Evolutionary conservation across 2,329 filamentous ascomycete genomes (phyloP).

Genomic region (Fusarium clavum): DNA sequence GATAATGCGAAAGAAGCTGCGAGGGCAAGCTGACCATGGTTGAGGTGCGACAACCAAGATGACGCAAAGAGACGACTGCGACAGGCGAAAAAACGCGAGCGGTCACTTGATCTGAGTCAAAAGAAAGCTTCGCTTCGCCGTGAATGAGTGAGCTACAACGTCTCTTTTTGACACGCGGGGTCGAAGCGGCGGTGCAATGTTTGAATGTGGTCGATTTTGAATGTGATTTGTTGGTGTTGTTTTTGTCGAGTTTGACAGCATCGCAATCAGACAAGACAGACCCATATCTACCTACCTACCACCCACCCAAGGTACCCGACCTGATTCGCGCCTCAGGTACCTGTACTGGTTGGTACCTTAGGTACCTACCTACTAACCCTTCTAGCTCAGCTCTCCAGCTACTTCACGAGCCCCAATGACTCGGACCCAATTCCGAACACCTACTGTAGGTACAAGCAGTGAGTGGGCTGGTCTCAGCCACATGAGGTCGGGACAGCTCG

Average conservation of each 20-base stretch:
- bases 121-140: not conserved
- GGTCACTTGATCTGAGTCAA: conserved; percentile 10
- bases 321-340: conserved; percentile 36
- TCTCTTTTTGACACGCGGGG: conserved; percentile 31
- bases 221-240: conserved; percentile 37
- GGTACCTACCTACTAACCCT: not conserved
- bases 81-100: conserved; percentile 48
- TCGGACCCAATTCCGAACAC: conserved; percentile 10
- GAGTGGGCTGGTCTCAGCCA: conserved; percentile 27
- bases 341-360: not conserved
- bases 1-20: conserved; percentile 47
- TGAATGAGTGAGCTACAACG: conserved; percentile 16
- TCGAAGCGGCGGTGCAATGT: conserved; percentile 25
- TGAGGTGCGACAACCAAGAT: conserved; percentile 40
- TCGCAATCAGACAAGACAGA: conserved; percentile 40
- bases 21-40: conserved; percentile 51
- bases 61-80: conserved; percentile 39
- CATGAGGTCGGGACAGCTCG: conserved; percentile 1
- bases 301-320: not conserved
- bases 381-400: conserved; percentile 6
- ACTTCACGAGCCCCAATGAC: not conserved
- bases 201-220: conserved; percentile 12
- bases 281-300: conserved; percentile 21
- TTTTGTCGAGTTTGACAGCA: conserved; percentile 37
- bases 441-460: not conserved